Base-by-base conservation (phyloP, 2,329 filamentous ascomycete species). In the Elsinoe ampelina region DNA sequence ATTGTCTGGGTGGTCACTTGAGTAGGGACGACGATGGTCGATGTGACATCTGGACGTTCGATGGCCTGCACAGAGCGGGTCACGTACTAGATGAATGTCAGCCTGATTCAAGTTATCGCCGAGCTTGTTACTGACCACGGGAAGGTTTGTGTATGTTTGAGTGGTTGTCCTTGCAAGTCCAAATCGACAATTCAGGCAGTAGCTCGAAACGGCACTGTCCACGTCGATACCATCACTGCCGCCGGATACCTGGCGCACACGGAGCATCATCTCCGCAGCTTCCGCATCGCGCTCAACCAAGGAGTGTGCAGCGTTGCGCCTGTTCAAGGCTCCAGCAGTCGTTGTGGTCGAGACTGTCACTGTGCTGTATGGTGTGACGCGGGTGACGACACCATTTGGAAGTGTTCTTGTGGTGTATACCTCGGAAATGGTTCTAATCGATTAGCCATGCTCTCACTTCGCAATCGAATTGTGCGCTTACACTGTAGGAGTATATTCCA, bases 171-270 rank as follows among this genome's bases (percentile, higher is more conserved):
- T 19, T 10, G 63, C 43, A 1, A 60, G 61, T 17, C 48, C 58
- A 45, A 62, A 64, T 5, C 57, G 59, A 39, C 65, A 64, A 55
- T 67, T 69, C n/a, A 32, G 45, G 57, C 68, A 70, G 38, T 67
- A 68, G 54, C 67, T 70, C 12, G 63, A 64, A 54, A 70, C 54
- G 36, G 55, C 48, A 26, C 41, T 22, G 15, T 56, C 41, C 43
- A 60, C 17, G 13, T 41, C 45, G 48, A 47, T 52, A 26, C 58
- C 19, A 15, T 34, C 32, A 22, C 7, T 26, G 3, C 35, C 42
- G 5, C 36, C 58, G 19, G 59, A 58, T 8, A 58, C 52, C 35
- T 59, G 58, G 38, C 63, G 61, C 43, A 65, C 65, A 19, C 56
- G 56, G 8, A 55, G 34, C 34, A 64, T 56, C 10, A 61, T 58